Percentiles rank a stretch among this genome's conserved stretches.
Evolutionary conservation across 2,329 filamentous ascomycete species (phyloP).

Genomic region (Ophiocordyceps camponoti-saundersi): DNA sequence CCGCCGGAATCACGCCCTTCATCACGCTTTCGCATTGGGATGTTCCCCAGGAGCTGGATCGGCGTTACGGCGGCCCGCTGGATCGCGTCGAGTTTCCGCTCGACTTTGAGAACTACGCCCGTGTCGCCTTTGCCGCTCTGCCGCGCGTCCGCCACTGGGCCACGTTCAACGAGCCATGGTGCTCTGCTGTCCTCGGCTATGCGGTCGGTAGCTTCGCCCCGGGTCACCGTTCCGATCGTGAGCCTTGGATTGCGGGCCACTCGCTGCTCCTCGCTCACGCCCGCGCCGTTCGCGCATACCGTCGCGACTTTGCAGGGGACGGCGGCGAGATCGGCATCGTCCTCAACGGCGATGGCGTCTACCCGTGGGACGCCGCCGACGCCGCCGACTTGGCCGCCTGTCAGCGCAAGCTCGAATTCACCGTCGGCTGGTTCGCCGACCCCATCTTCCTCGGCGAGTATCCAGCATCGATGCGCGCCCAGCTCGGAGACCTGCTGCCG

Average conservation of each 20-base stretch:
- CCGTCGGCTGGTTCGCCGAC: slow-evolving; percentile 22
- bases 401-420: slow-evolving; percentile 17
- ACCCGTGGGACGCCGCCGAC: slow-evolving; percentile 15
- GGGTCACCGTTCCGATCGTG: slow-evolving; percentile 2
- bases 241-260: slow-evolving; percentile 19
- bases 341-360: slow-evolving; percentile 20
- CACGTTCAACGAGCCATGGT: slow-evolving; percentile 21
- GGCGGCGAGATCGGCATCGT: slow-evolving; percentile 17
- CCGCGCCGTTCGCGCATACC: slow-evolving; percentile 14
- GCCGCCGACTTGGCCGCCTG: slow-evolving; percentile 12
- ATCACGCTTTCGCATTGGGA: slow-evolving; percentile 53
- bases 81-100: slow-evolving; percentile 12
- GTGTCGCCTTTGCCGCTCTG: slow-evolving; percentile 18
- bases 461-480: slow-evolving; percentile 65
- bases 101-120: slow-evolving; percentile 19
- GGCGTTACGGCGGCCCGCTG: slow-evolving; percentile 18
- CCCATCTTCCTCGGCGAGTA: slow-evolving; percentile 55
- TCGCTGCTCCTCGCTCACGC: slow-evolving; percentile 18
- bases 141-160: slow-evolving; percentile 21
- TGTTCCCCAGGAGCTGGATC: slow-evolving; percentile 16
- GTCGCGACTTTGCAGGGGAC: slow-evolving; percentile 14
- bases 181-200: not conserved
- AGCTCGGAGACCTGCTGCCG: slow-evolving; percentile 64
- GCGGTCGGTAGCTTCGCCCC: not conserved
- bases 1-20: slow-evolving; percentile 40